Conservation (phyloP, 208 protist genomes). For the Acanthamoeba lugdunensis region DNA sequence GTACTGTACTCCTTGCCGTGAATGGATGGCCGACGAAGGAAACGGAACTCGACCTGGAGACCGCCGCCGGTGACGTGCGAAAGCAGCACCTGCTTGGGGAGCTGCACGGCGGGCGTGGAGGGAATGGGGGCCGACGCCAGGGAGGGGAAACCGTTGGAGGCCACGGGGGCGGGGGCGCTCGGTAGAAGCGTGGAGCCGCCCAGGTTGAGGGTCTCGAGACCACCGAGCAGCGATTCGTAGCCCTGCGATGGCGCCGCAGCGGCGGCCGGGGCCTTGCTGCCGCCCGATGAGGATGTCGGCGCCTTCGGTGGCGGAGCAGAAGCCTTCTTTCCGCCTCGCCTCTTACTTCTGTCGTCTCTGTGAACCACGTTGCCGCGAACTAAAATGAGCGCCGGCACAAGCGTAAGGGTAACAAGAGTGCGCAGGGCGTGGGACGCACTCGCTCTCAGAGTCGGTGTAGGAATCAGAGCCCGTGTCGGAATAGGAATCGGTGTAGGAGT, state of each 20-base stretch:
- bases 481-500: slow-evolving; percentile 39
- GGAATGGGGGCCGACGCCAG: neutral
- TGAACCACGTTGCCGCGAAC: neutral
- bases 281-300: too few relatives aligned
- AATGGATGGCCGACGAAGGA: slow-evolving; percentile 46
- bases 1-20: neutral
- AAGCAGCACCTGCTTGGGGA: slow-evolving; percentile 15
- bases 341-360: neutral
- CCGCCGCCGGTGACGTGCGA: slow-evolving; percentile 33
- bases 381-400: neutral
- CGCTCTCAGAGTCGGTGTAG: neutral
- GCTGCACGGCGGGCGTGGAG: neutral
- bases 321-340: neutral
- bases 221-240: neutral
- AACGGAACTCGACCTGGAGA: slow-evolving; percentile 46
- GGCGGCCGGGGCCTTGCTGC: neutral
- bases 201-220: neutral
- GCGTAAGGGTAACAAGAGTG: too few relatives aligned
- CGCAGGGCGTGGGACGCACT: neutral
- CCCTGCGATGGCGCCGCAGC: neutral
- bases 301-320: neutral
- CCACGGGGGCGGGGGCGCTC: neutral
- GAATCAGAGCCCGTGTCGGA: slow-evolving; percentile 19
- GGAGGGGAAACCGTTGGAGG: neutral
- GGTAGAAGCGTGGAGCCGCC: neutral